Base-by-base conservation (phyloP, 345 rosid species). In the Populus davidiana region DNA sequence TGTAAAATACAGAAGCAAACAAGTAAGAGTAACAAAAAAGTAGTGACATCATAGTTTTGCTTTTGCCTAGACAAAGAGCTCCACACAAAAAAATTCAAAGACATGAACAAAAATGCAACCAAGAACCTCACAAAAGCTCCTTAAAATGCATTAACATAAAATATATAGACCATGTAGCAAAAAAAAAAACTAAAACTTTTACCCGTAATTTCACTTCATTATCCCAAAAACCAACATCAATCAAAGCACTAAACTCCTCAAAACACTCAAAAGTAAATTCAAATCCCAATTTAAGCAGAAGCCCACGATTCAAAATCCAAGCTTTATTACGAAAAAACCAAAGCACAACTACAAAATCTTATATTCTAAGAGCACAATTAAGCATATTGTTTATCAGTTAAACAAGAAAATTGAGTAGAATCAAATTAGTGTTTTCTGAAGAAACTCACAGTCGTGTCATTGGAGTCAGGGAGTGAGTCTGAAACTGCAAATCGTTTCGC, bases 381-480 rank as follows among this genome's bases (percentile, higher is more conserved):
- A 59, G 64, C 29, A 59, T 10, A 59, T 4, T 23, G 6, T 59
- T 59, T 59, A 59, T 59, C 64, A 23, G 11, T 12, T 59, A 39
- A 41, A 39, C 29, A 68, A 68, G 10, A 36, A 39, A 38, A 18
- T 3, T 5, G 39, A 69, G 43, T 17, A 3, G 31, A 71, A 12
- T 77, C 29, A 79, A 67, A 72, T 71, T 71, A 23, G 73, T 79
- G 83, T 75, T 85, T 81, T 77, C 20, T 36, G 29, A 76, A 76
- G 78, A 33, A 70, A 82, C 99, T 88, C 85, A 93, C 99, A 21
- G 86, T 70, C 38, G 89, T 75, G 67, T 96, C 94, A 74, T 67
- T 81, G 17, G 90, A 67, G 50, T 85, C 90, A 65, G 84, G 79
- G 64, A 73, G 82, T 61, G 89, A 82, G 69, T 87, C 92, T 72